A percentile compares a stretch with the other conserved stretches of the same genome.
phyloP scores from a whole-genome alignment of 2,329 filamentous ascomycete species.

The Drechslerella dactyloides region DNA sequence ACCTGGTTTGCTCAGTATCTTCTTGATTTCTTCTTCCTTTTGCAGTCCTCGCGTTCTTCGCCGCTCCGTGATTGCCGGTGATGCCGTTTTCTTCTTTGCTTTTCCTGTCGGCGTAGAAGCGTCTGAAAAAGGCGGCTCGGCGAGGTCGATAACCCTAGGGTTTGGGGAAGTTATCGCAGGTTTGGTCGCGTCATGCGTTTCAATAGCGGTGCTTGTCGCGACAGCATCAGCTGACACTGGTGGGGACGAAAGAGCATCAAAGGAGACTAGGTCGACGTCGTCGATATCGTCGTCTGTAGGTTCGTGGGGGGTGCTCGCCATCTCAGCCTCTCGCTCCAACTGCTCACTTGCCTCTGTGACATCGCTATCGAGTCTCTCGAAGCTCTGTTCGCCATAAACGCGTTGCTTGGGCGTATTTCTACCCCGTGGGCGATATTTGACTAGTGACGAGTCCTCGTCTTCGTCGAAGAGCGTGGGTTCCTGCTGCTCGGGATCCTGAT shows the following conservation, averaged over 20 bases:
- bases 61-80: constrained; percentile 13
- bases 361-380: constrained; percentile 31
- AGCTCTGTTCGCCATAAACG: neutral
- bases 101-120: neutral
- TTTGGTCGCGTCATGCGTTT: neutral
- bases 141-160: neutral
- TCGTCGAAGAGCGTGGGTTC: neutral
- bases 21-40: constrained; percentile 37
- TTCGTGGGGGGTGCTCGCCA: constrained; percentile 3
- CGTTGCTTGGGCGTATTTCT: constrained; percentile 11
- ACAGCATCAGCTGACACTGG: neutral
- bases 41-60: constrained; percentile 30
- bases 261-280: constrained; percentile 27
- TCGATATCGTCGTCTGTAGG: constrained; percentile 16
- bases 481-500: constrained; percentile 17
- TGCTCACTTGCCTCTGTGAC: constrained; percentile 36
- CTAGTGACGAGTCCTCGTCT: neutral
- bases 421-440: constrained; percentile 32
- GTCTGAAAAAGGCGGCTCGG: neutral
- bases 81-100: constrained; percentile 6
- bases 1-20: constrained; percentile 33
- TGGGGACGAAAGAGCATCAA: no score
- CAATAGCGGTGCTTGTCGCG: neutral
- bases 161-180: neutral
- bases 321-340: constrained; percentile 30